Conservation (phyloP, 2,329 filamentous ascomycete species). For the Neonectria neomacrospora region DNA sequence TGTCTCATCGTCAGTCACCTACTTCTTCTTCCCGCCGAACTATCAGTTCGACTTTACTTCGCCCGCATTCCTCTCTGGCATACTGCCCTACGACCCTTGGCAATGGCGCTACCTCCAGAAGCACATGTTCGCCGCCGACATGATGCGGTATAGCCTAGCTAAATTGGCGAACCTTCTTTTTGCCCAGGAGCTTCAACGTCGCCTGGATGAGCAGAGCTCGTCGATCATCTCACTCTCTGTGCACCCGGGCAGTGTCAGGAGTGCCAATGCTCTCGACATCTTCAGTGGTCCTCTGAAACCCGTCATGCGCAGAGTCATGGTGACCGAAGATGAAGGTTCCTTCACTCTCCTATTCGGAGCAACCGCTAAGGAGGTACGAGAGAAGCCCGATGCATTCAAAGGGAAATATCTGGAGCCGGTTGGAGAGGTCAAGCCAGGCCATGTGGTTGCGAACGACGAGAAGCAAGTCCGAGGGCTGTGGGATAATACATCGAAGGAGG, state of each 20-base stretch:
- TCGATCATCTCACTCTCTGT: conserved; percentile 4
- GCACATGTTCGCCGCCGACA: conserved; percentile 32
- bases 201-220: background rate
- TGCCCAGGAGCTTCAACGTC: conserved; percentile 5
- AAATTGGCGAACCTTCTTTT: background rate
- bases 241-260: conserved; percentile 1
- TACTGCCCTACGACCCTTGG: conserved; percentile 30
- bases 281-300: background rate
- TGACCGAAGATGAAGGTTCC: background rate
- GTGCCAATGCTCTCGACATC: background rate
- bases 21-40: conserved; percentile 28
- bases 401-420: background rate
- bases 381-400: background rate
- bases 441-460: background rate
- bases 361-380: background rate
- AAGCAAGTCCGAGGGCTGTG: conserved; percentile 1
- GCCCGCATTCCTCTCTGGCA: conserved; percentile 18
- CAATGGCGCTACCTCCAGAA: conserved; percentile 19
- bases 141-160: conserved; percentile 32
- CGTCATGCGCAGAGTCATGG: background rate
- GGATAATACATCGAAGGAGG: conserved; percentile 1
- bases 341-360: background rate
- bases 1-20: conserved; percentile 31
- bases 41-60: conserved; percentile 36
- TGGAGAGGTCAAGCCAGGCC: background rate